Conservation (phyloP, 1,284 basidiomycete species). For the Malassezia brasiliensis region DNA sequence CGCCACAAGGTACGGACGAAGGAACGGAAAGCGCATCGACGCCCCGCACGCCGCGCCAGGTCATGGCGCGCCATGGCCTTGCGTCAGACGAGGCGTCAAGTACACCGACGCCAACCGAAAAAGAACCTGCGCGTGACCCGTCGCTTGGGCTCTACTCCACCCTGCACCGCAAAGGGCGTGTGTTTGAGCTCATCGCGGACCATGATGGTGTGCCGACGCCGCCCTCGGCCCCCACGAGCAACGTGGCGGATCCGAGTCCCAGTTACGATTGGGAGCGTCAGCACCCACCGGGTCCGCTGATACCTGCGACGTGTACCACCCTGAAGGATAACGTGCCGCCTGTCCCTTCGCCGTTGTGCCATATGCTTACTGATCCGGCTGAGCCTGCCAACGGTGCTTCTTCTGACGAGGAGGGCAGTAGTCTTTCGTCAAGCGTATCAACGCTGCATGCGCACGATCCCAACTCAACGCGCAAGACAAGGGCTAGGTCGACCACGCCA, state of each 20-base stretch:
- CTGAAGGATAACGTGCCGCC: constrained; percentile 37
- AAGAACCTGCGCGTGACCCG: too few species aligned
- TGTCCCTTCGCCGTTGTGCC: constrained; percentile 34
- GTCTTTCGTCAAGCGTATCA: neutral
- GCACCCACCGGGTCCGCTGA: constrained; percentile 23
- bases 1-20: too few species aligned
- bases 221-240: neutral
- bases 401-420: neutral
- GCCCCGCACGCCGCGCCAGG: too few species aligned
- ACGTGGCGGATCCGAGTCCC: neutral
- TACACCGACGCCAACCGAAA: too few species aligned
- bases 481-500: neutral
- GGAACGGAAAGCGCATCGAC: too few species aligned
- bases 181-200: constrained; percentile 38
- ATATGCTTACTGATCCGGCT: neutral
- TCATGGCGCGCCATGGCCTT: too few species aligned
- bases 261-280: constrained; percentile 24
- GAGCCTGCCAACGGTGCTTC: neutral
- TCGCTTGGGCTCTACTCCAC: too few species aligned
- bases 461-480: neutral
- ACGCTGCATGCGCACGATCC: neutral
- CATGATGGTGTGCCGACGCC: constrained; percentile 19
- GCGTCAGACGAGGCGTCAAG: too few species aligned
- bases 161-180: constrained; percentile 28
- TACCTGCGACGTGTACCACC: constrained; percentile 21